A percentile compares a stretch with the other conserved stretches of the same genome.
Conservation (phyloP, 1,139 yeast species). For the Ogataea hybrid region DNA sequence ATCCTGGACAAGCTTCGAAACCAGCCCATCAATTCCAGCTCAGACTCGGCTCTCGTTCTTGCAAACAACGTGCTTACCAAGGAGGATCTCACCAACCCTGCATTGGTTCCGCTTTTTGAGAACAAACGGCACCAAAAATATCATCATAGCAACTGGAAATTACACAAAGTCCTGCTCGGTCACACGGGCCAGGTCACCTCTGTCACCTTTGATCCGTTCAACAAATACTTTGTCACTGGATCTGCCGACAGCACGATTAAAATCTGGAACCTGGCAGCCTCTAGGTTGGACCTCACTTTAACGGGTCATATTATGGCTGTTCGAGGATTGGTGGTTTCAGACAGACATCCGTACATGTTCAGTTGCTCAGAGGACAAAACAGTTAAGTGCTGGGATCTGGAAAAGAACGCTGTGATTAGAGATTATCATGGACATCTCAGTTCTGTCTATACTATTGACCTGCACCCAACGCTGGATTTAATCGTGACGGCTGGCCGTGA, state of each 20-base stretch:
- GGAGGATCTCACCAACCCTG: constrained; percentile 6
- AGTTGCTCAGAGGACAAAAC: constrained; percentile 93
- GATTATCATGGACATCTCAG: constrained; percentile 94
- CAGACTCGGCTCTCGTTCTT: constrained; percentile 1
- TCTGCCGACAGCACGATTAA: constrained; percentile 86
- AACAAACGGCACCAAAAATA: constrained; percentile 28
- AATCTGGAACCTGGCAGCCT: constrained; percentile 85
- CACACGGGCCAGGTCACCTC: constrained; percentile 93
- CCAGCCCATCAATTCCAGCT: constrained; percentile 1
- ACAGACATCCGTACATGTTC: constrained; percentile 81
- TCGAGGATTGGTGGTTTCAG: constrained; percentile 69
- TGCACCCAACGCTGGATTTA: constrained; percentile 85
- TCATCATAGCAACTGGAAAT: constrained; percentile 68
- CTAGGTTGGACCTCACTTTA: constrained; percentile 66
- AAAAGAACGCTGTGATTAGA: constrained; percentile 74
- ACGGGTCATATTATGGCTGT: constrained; percentile 94
- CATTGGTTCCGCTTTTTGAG: constrained; percentile 26
- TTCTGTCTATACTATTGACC: constrained; percentile 77
- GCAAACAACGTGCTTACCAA: not conserved
- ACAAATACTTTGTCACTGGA: constrained; percentile 91
- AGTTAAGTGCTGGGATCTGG: constrained; percentile 97
- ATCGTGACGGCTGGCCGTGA: constrained; percentile 93
- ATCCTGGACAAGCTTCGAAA: constrained; percentile 7
- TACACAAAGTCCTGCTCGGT: constrained; percentile 76
- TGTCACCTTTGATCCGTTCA: constrained; percentile 78